Conservation (phyloP, 352 stramenopile species). For the Thalassiosira hispida region DNA sequence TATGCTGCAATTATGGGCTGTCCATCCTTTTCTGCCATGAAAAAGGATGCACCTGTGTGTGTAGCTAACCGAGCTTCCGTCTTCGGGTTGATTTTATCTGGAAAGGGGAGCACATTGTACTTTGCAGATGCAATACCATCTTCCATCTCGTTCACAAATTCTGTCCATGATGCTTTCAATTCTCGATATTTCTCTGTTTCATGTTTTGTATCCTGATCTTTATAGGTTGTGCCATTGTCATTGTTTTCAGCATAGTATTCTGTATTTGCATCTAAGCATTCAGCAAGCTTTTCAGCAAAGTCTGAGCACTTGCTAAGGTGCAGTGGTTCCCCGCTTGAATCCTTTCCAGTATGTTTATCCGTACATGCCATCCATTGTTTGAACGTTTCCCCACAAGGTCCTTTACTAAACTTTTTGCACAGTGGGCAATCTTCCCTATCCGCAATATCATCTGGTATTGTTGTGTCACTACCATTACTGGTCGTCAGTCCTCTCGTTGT, state of each 20-base stretch:
- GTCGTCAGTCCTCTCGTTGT: slow-evolving; percentile 32
- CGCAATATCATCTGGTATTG: slow-evolving; percentile 12
- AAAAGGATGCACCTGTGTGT: slow-evolving; percentile 47
- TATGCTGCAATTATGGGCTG: slow-evolving; percentile 55
- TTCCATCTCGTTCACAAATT: slow-evolving; percentile 56
- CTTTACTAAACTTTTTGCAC: slow-evolving; percentile 62
- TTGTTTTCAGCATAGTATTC: slow-evolving; percentile 54
- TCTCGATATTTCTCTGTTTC: slow-evolving; percentile 3
- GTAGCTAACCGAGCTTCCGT: slow-evolving; percentile 43
- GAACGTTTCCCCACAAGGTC: slow-evolving; percentile 61
- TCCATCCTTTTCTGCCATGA: slow-evolving; percentile 26
- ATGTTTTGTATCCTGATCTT: slow-evolving; percentile 18
- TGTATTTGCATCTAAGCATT: slow-evolving; percentile 53
- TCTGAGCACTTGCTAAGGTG: slow-evolving; percentile 47
- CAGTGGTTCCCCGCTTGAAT: slow-evolving; percentile 43
- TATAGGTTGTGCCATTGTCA: slow-evolving; percentile 13
- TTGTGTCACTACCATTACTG: background rate
- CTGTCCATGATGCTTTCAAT: slow-evolving; percentile 46
- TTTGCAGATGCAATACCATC: slow-evolving; percentile 29
- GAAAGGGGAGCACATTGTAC: slow-evolving; percentile 41
- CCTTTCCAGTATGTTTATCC: slow-evolving; percentile 51
- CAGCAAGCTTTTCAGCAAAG: slow-evolving; percentile 45
- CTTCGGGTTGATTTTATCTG: slow-evolving; percentile 36
- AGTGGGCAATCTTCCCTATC: slow-evolving; percentile 63
- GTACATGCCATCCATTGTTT: slow-evolving; percentile 57